Evolutionary conservation across 1,139 yeast genomes (phyloP).

Genomic region (Eremothecium sinecaudum): DNA sequence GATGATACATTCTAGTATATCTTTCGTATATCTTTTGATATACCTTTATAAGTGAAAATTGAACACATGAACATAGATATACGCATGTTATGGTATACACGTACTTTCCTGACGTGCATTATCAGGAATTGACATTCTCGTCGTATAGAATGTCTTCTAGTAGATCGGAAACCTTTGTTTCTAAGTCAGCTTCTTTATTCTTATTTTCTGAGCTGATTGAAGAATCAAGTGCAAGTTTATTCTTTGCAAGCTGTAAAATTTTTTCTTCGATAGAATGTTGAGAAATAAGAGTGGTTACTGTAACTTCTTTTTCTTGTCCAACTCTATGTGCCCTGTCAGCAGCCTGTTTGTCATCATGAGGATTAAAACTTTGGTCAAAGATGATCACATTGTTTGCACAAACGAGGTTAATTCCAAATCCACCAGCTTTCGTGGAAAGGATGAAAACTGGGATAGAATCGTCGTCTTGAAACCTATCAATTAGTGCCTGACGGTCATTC

Average conservation of each 20-base stretch:
- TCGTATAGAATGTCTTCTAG: conserved; percentile 27
- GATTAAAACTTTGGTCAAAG: conserved; percentile 90
- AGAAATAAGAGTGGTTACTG: conserved; percentile 67
- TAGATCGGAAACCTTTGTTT: conserved; percentile 24
- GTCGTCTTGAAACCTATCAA: conserved; percentile 82
- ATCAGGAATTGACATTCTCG: conserved; percentile 15
- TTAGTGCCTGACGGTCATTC: conserved; percentile 83
- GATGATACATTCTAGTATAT: no score
- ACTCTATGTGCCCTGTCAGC: conserved; percentile 98
- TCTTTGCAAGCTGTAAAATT: conserved; percentile 75
- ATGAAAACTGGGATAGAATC: conserved; percentile 74
- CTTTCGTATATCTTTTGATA: no score
- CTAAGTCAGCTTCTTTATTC: conserved; percentile 22
- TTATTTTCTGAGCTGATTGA: conserved; percentile 27
- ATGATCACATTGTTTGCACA: conserved; percentile 91
- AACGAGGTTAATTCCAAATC: conserved; percentile 91
- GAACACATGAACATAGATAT: no score
- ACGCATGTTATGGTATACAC: no score
- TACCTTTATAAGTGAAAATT: no score
- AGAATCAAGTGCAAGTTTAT: conserved; percentile 74
- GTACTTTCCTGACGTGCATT: no score
- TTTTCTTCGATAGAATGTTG: conserved; percentile 79
- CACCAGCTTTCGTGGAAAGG: conserved; percentile 93
- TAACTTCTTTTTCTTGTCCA: conserved; percentile 85
- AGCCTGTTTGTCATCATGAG: conserved; percentile 97